phyloP scores from a whole-genome alignment of 2,329 filamentous ascomycete genomes.

The Xylaria sp. region DNA sequence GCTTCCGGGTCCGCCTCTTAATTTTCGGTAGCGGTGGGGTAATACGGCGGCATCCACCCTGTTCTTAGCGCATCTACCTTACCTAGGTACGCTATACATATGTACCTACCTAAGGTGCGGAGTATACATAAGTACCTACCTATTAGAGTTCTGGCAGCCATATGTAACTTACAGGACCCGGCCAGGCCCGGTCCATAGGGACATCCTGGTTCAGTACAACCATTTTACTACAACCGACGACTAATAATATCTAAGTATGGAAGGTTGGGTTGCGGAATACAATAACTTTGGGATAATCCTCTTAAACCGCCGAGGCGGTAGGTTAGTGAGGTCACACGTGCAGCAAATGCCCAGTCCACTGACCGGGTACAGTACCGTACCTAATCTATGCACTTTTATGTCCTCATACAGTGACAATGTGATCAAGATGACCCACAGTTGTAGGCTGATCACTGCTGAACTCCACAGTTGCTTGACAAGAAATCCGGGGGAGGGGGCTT shows the following conservation, averaged over 20 bases:
- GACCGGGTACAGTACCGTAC: not conserved
- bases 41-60: constrained; percentile 11
- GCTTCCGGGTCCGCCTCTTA: constrained; percentile 17
- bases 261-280: not conserved
- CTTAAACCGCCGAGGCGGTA: not conserved
- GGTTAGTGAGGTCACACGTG: constrained; percentile 5
- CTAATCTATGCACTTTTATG: constrained; percentile 15
- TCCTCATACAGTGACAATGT: constrained; percentile 32
- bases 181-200: too few species aligned
- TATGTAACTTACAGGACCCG: too few species aligned
- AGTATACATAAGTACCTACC: not conserved
- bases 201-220: too few species aligned
- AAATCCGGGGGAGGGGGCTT: constrained; percentile 48
- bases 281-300: not conserved
- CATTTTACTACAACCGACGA: too few species aligned
- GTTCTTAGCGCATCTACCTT: not conserved
- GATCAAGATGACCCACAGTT: constrained; percentile 40
- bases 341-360: not conserved
- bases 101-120: constrained; percentile 7
- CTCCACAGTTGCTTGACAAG: constrained; percentile 31
- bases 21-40: constrained; percentile 19
- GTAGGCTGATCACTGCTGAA: constrained; percentile 40
- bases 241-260: too few species aligned
- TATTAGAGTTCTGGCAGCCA: too few species aligned
- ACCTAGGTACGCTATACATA: not conserved